A percentile compares a stretch with the other conserved stretches of the same genome.
Conservation (phyloP, 1,139 yeast genomes). For the Hansenula sp. region DNA sequence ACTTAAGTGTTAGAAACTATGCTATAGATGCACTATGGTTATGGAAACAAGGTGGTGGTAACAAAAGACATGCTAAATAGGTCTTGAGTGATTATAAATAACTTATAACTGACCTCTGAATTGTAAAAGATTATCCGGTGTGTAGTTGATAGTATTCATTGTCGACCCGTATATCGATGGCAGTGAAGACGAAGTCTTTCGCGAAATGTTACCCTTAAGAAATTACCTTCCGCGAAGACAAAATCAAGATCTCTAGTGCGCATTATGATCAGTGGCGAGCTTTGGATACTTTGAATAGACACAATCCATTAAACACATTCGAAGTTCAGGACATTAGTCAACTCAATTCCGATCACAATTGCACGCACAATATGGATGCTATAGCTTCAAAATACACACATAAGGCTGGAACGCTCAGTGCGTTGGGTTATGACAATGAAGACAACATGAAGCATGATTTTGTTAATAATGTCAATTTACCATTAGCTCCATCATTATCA, state of each 20-base stretch:
- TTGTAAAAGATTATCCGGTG: no score
- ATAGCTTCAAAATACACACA: slow-evolving; percentile 35
- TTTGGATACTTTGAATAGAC: no score
- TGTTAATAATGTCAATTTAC: slow-evolving; percentile 26
- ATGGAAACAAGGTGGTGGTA: slow-evolving; percentile 80
- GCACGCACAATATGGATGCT: slow-evolving; percentile 28
- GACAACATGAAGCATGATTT: slow-evolving; percentile 34
- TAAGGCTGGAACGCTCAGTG: slow-evolving; percentile 21
- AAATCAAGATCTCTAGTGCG: not conserved
- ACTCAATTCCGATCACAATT: not conserved
- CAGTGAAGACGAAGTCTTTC: no score
- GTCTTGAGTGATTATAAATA: not conserved
- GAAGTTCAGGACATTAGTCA: not conserved
- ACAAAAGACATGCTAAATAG: slow-evolving; percentile 24
- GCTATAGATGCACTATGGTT: slow-evolving; percentile 95
- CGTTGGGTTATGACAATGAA: slow-evolving; percentile 24
- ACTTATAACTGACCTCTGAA: not conserved
- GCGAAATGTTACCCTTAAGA: no score
- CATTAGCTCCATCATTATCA: slow-evolving; percentile 57
- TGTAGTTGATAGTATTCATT: no score
- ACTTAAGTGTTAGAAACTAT: slow-evolving; percentile 75
- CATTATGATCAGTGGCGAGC: not conserved
- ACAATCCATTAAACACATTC: not conserved
- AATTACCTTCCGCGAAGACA: no score
- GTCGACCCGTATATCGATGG: not conserved